These are phyloP conservation scores for Lactifluus pinguis DNA, from an alignment of 768 basidiomycete species.

Conservation along the genomic window DNA sequence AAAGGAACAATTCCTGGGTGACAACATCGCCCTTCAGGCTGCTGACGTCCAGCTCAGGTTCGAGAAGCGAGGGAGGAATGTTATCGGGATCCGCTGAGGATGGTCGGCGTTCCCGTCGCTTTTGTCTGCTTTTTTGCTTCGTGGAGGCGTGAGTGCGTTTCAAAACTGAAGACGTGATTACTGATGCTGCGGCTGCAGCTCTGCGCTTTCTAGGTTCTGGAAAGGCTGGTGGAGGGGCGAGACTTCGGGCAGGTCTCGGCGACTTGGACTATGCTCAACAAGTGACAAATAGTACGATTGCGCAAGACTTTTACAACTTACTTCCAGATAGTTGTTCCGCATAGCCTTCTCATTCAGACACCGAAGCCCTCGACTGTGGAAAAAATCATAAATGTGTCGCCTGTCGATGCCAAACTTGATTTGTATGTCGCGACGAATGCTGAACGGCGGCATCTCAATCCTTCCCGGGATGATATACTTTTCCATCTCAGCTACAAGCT, in stretches of 20 bases:
- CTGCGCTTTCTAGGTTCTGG: constrained; percentile 14
- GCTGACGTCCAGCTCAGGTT: constrained; percentile 1
- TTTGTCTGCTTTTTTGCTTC: constrained; percentile 5
- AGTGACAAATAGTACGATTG: neutral
- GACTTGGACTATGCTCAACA: neutral
- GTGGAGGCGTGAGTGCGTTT: constrained; percentile 5
- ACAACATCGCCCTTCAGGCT: neutral
- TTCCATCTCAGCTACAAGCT: constrained; percentile 63
- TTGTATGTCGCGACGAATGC: constrained; percentile 60
- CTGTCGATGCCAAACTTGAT: constrained; percentile 61
- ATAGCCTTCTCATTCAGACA: constrained; percentile 19
- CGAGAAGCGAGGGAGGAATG: neutral
- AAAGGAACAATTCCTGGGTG: neutral
- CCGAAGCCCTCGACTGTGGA: constrained; percentile 46
- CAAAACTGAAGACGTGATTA: neutral
- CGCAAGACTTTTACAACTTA: neutral
- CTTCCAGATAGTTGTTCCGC: constrained; percentile 16
- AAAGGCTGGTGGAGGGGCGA: neutral
- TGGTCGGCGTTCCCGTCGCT: neutral
- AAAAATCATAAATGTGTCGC: constrained; percentile 72
- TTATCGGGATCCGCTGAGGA: neutral
- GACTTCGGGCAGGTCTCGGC: constrained; percentile 3
- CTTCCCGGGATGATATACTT: constrained; percentile 60
- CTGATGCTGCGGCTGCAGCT: constrained; percentile 9
- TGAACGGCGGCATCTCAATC: constrained; percentile 66